These are phyloP conservation scores for Chytriomyces sp. DNA, from an alignment of 192 early-diverging fungal genomes.

Conservation along the genomic window DNA sequence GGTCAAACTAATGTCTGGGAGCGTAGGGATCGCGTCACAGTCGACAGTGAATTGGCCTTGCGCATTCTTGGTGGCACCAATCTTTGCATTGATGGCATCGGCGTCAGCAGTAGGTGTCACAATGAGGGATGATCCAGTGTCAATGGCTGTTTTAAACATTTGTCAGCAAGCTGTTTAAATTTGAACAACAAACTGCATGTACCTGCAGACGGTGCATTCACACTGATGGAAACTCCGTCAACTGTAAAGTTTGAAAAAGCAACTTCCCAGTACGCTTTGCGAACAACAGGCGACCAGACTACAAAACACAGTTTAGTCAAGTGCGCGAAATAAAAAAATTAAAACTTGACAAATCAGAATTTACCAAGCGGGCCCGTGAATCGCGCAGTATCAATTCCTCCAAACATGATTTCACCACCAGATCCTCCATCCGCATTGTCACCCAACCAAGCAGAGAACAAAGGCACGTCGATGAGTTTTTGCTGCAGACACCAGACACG, in stretches of 20 bases:
- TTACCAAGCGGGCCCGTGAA: conserved; percentile 63
- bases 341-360: conserved; percentile 7
- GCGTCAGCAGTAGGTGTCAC: conserved; percentile 78
- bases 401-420: conserved; percentile 90
- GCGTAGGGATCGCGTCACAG: conserved; percentile 65
- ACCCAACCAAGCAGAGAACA: conserved; percentile 90
- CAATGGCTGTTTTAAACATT: conserved; percentile 76
- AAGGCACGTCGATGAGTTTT: conserved; percentile 75
- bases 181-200: background rate
- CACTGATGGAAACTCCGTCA: conserved; percentile 70
- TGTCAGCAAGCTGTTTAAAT: background rate
- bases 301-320: background rate
- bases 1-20: conserved; percentile 79
- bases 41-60: conserved; percentile 89
- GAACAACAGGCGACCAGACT: conserved; percentile 82
- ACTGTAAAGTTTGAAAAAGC: conserved; percentile 78
- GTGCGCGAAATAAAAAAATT: background rate
- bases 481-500: conserved; percentile 41
- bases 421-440: conserved; percentile 69
- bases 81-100: conserved; percentile 84
- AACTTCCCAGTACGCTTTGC: conserved; percentile 98
- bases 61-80: conserved; percentile 94
- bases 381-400: conserved; percentile 78
- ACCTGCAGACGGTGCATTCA: conserved; percentile 37
- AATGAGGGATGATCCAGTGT: conserved; percentile 89